Conservation (phyloP, 306 rosid species). For the Medicago truncatula region DNA sequence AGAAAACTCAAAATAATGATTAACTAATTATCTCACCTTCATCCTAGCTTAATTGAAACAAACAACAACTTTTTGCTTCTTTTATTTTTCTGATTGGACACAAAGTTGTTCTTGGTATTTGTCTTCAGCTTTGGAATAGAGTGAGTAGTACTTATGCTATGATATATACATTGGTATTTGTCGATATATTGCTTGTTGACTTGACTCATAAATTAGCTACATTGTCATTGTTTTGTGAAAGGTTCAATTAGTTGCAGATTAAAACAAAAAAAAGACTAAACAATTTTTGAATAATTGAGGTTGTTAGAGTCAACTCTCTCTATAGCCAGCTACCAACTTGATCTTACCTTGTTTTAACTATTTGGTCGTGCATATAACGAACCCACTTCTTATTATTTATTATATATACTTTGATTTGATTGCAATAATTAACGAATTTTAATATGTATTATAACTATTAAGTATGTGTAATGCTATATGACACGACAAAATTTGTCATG, state of each 20-base stretch:
- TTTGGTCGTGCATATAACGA: slow-evolving; percentile 2
- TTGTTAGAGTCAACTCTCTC: slow-evolving; percentile 9
- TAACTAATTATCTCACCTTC: slow-evolving; percentile 37
- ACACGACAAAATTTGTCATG: too few relatives aligned
- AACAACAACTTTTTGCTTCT: neutral
- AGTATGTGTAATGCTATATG: too few relatives aligned
- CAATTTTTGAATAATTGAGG: neutral
- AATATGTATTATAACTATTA: too few relatives aligned
- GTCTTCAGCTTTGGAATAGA: slow-evolving; percentile 30
- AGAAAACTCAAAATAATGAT: neutral
- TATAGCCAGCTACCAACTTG: neutral
- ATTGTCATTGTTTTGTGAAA: neutral
- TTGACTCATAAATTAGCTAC: neutral
- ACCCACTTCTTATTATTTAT: neutral
- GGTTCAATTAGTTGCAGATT: neutral
- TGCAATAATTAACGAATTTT: too few relatives aligned
- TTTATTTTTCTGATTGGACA: slow-evolving; percentile 6
- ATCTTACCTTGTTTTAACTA: neutral
- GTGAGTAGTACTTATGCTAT: neutral
- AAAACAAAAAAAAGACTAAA: neutral
- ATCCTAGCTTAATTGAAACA: slow-evolving; percentile 17
- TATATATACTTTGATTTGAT: too few relatives aligned
- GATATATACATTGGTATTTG: neutral
- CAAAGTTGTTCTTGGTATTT: slow-evolving; percentile 17
- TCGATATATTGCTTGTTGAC: neutral